Evolutionary conservation across 139 green algal genomes (phyloP).

Genomic region (Tetraselmis striata): DNA sequence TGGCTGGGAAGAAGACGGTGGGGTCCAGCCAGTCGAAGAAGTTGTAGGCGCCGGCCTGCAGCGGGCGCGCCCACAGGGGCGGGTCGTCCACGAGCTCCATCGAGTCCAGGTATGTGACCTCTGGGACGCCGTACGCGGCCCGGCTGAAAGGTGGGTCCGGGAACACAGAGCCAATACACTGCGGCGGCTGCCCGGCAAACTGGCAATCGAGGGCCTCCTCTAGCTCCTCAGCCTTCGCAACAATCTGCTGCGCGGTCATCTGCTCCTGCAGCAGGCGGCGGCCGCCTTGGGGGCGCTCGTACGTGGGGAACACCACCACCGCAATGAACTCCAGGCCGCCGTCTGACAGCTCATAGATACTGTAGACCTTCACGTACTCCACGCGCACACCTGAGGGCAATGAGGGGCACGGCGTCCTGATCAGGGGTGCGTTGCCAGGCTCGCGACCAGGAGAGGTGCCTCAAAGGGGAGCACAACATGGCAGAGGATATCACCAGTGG

Average conservation of each 20-base stretch:
- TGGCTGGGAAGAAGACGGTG: background rate
- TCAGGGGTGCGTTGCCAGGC: no score
- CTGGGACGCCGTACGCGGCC: background rate
- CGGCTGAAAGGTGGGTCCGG: background rate
- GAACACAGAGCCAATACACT: no score
- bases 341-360: background rate
- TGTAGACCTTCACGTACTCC: background rate
- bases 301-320: background rate
- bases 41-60: background rate
- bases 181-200: no score
- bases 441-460: no score
- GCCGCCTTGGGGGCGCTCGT: background rate
- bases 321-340: background rate
- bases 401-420: no score
- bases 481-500: no score
- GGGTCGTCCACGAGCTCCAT: background rate
- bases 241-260: background rate
- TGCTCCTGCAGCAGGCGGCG: background rate
- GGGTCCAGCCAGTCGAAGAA: background rate
- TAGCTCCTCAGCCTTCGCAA: no score
- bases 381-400: background rate
- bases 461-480: no score
- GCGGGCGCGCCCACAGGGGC: background rate
- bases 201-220: background rate
- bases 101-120: background rate